Evolutionary conservation across 148 eudicot genomes (phyloP).

Genomic region (Fagopyrum tataricum): DNA sequence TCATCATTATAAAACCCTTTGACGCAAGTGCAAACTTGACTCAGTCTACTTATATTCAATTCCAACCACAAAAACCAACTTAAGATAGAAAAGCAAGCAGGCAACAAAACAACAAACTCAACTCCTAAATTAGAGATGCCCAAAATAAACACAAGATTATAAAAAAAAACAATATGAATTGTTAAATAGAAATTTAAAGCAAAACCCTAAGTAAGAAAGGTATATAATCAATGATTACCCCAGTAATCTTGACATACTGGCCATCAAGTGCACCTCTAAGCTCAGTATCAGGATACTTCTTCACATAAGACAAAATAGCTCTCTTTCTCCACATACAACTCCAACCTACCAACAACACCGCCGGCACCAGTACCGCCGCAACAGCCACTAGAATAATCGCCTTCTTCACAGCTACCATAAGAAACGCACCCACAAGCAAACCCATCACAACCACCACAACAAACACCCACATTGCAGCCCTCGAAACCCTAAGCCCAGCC

Average conservation of each 20-base stretch:
- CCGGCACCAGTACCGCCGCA: slow-evolving; percentile 48
- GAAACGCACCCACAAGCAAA: slow-evolving; percentile 58
- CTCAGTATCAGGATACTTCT: slow-evolving; percentile 60
- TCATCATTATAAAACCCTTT: not conserved
- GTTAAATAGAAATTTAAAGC: not conserved
- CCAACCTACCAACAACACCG: slow-evolving; percentile 41
- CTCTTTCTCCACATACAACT: slow-evolving; percentile 49
- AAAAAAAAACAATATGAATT: not conserved
- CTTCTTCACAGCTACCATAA: slow-evolving; percentile 68
- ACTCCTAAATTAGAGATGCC: not conserved
- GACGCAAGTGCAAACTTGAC: not conserved
- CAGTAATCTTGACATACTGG: slow-evolving; percentile 91
- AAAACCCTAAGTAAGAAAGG: not conserved
- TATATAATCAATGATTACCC: slow-evolving; percentile 42
- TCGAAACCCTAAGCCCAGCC: slow-evolving; percentile 62
- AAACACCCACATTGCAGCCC: slow-evolving; percentile 68
- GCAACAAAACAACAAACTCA: not conserved
- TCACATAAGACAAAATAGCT: slow-evolving; percentile 48
- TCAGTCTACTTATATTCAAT: not conserved
- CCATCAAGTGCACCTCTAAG: slow-evolving; percentile 89
- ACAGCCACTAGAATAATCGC: slow-evolving; percentile 50
- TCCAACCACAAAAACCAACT: not conserved
- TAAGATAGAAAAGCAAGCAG: not conserved
- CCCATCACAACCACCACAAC: slow-evolving; percentile 67
- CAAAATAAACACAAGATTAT: not conserved